Base-by-base conservation (phyloP, 352 stramenopile species). In the Phytopythium aichiense region DNA sequence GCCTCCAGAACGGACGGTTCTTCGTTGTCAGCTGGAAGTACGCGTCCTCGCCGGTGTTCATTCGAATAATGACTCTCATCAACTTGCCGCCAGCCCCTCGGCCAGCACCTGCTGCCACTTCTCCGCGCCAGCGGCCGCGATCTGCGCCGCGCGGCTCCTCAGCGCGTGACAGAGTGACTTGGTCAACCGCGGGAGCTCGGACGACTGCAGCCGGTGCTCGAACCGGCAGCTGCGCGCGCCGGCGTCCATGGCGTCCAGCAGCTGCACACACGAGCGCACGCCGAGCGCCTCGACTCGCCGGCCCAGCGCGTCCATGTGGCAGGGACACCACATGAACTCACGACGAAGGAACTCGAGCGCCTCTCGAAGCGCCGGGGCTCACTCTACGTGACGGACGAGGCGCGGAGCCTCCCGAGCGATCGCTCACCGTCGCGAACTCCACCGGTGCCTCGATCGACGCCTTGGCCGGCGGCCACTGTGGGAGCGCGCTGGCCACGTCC, bases 1-100 rank as follows among this genome's bases (percentile, higher is more conserved):
- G 65, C 23, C 57, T 79, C 96, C 96, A 99, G 63, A 97, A 96
- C 12, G 94, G 90, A 48, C 81, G 68, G 69, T 92, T 97, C 0
- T 64, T 48, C 78, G 99, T 94, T 0, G 96, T 93, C 25, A 92
- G 66, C 28, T 89, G 61, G 51, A 95, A 98, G 56, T 99, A 89
- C 67, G 96, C n/a, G 72, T 99, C 97, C 40, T 99, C 92, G 22
- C 78, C 56, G 28, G 84, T 77, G 51, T 97, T 85, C 30, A 92
- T 30, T 30, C 25, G 25, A 30, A 30, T 30, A 30, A 30, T 3
- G 5, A 4, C 12, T 45, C 2, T 51, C 22, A 51, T 50, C 43
- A 50, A 30, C 43, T 16, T 9, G 43, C 23, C 7, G 38, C 13
- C 25, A 30, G 25, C 25, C 25, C 25, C 25, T 30, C 25, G 25